Base-by-base conservation (phyloP, 176 grass and related monocot genomes). In the Phragmites australis region DNA sequence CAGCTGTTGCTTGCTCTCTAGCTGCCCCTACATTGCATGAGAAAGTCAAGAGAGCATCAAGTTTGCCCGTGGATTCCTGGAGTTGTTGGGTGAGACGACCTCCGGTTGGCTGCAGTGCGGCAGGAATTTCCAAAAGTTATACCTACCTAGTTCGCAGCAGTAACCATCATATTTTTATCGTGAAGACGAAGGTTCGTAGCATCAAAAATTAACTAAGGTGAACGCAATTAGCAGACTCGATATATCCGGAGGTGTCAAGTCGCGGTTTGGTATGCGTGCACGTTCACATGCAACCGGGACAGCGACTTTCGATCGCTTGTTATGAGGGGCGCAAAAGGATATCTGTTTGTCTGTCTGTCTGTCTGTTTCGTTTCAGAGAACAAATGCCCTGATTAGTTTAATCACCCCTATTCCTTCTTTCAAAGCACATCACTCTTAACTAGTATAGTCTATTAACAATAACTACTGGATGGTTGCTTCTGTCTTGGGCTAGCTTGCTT, bases 31-130 rank as follows among this genome's bases (percentile, higher is more conserved):
- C 56, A 2, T 16, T 8, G 23, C 66, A 60, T 32, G 25, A 62
- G 6, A 66, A 8, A 77, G 70, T 37, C 83, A 85, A 34, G 21
- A 75, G 60, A 10, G 71, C 52, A 81, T 76, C 23, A 62, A 41
- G 17, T 68, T 59, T 75, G 60, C 78, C 52, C 42, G 25, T 82
- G 63, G 72, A 75, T 82, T 87, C 85, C 85, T 54, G 54, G 63
- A 62, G 44, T 70, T 61, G 64, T 77, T 69, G 71, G 71, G 34
- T 25, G 19, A 62, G 30, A 60, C 32, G 53, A 70, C 8, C 46
- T 70, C 59, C 43, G 18, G 78, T 77, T 87, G 78, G 52, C 44
- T 60, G 70, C 9, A 68, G 43, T 9, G 32, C 65, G 15, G 44
- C 65, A 70, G 54, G 63, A 62, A 87, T 64, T 87, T 70, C 79